Evolutionary conservation across 108 stramenopile species (phyloP), one percentile per base, ranked within the genome.

Genomic region (Schizochytrium sp.): DNA sequence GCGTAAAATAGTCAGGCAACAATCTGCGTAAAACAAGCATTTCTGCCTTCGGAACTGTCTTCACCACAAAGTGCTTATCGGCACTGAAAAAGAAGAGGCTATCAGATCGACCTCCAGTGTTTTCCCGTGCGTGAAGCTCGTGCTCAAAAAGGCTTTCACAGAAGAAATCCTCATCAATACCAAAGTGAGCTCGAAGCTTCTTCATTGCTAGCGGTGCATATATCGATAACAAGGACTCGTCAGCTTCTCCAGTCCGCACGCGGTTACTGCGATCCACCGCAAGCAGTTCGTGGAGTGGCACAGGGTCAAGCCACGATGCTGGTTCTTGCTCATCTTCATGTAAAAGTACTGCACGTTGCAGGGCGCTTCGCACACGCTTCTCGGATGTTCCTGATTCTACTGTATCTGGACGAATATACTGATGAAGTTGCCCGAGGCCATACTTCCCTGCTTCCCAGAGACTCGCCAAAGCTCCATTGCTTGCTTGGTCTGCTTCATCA

Each of bases 121-220:
- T 40, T 17, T 40, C 40, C 5, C 76, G 76, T 53, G 55, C 38
- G n/a, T 55, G 28, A n/a, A 83, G 53, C 76, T 83, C 76, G 76
- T 83, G 76, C 76, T 83, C 76, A 28, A 83, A 55, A 60, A 88
- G 64, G 45, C 61, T 88, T 19, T 60, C 59, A 45, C 61, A 44
- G 13, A 90, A 89, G 38, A 90, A 45, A 2, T 83, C 76, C 28
- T 83, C 76, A 38, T 47, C 47, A 42, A 83, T 83, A 2, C 76
- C 76, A 83, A 83, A 83, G 53, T 49, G 47, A 47, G 76, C 47
- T 47, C 76, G 76, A 8, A 83, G 76, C 47, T 42, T 56, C 15
- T 53, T 17, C 76, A 83, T 83, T 38, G 76, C 76, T 38, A 83
- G 28, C 12, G 76, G 76, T 0, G 76, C 76, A 28, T 83, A 83